Evolutionary conservation across 2,329 filamentous ascomycete genomes (phyloP).

Genomic region (Clarireedia hainanense): DNA sequence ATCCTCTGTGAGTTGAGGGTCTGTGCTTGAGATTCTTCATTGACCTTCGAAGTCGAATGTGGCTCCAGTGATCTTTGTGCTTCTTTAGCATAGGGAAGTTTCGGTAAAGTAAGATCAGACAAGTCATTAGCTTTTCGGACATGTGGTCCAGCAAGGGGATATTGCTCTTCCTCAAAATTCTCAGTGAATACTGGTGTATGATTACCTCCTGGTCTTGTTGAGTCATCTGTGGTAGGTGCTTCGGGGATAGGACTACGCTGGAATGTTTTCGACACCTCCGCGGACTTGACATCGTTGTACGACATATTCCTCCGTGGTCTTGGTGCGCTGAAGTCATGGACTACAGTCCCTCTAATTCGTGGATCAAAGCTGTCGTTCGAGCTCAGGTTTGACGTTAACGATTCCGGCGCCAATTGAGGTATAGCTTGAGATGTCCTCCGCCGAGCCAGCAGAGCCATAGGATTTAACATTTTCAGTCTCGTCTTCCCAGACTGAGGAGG

Average conservation of each 20-base stretch:
- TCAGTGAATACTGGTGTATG: conserved; percentile 49
- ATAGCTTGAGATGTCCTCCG: conserved; percentile 28
- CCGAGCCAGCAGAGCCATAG: conserved; percentile 31
- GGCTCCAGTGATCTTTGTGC: conserved; percentile 17
- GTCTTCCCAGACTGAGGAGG: conserved; percentile 22
- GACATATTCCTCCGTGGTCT: conserved; percentile 38
- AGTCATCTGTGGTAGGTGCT: conserved; percentile 14
- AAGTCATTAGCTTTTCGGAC: conserved; percentile 28
- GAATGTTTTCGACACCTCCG: conserved; percentile 11
- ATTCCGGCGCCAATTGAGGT: conserved; percentile 22
- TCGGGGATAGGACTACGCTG: conserved; percentile 17
- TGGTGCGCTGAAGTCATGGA: conserved; percentile 60
- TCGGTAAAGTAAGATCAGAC: conserved; percentile 26
- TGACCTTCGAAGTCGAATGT: conserved; percentile 12
- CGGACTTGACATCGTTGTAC: conserved; percentile 20
- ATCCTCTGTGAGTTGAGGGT: conserved; percentile 5
- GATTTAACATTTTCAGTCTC: conserved; percentile 32
- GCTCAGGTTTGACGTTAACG: conserved; percentile 18
- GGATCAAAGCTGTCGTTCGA: conserved; percentile 46
- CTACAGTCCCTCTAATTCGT: conserved; percentile 53
- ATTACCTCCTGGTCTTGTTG: conserved; percentile 29
- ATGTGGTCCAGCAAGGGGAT: conserved; percentile 29
- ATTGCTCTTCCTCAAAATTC: conserved; percentile 43
- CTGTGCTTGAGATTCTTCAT: conserved; percentile 19
- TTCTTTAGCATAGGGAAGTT: conserved; percentile 25